These are phyloP conservation scores for Helianthus tuberosus DNA, from an alignment of 129 eudicot species.

Conservation along the genomic window DNA sequence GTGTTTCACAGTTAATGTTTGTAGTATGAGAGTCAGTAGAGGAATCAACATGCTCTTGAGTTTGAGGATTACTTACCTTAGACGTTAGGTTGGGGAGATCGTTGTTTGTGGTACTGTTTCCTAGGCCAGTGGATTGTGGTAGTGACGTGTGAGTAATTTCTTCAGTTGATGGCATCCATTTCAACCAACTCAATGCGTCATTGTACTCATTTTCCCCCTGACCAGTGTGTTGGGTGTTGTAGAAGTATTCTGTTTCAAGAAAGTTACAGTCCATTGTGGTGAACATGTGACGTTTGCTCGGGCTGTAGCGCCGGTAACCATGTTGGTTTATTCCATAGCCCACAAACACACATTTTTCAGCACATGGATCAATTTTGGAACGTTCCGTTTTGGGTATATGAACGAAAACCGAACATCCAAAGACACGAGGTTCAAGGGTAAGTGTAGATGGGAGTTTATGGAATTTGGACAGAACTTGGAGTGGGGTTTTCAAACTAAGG, in stretches of 20 bases:
- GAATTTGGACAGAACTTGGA: no score
- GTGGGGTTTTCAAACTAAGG: no score
- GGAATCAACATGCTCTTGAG: no score
- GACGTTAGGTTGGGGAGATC: background rate
- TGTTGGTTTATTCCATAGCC: background rate
- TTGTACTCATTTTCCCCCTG: no score
- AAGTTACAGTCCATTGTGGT: background rate
- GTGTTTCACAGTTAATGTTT: background rate
- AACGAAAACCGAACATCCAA: background rate
- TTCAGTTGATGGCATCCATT: no score
- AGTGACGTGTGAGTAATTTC: no score
- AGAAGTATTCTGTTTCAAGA: conserved; percentile 11
- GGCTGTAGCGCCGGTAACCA: background rate
- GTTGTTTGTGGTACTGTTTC: background rate
- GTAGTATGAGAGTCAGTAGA: no score
- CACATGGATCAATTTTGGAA: background rate
- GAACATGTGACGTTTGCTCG: background rate
- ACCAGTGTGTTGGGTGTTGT: background rate
- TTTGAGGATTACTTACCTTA: background rate
- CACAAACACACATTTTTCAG: no score
- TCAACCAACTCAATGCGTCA: no score
- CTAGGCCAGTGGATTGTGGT: no score
- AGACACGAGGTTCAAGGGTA: no score
- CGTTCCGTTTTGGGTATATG: background rate
- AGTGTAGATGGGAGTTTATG: no score